Conservation (phyloP, 176 grass and related monocot species). For the Urochloa ruziziensis region DNA sequence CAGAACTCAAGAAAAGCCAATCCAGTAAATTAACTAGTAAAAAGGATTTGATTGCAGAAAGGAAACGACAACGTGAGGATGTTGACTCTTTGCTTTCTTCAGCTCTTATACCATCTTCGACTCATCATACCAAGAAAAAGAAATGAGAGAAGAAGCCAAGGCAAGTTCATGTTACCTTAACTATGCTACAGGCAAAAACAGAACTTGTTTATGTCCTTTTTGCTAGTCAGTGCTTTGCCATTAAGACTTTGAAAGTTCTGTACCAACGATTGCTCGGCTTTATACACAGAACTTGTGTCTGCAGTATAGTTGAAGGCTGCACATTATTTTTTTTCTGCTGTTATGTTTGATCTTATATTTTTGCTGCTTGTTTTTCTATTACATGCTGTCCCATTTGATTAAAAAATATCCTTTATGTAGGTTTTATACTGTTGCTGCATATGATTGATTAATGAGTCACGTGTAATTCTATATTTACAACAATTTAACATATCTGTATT, state of each 20-base stretch:
- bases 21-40: slow-evolving; percentile 20
- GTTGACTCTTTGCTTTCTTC: slow-evolving; percentile 70
- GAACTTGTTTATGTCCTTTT: background rate
- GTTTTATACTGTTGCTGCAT: background rate
- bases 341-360: background rate
- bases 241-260: slow-evolving; percentile 19
- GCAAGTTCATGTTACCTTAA: slow-evolving; percentile 37
- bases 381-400: background rate
- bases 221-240: background rate
- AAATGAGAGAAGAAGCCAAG: slow-evolving; percentile 40
- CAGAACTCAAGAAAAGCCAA: slow-evolving; percentile 38
- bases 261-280: background rate
- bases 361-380: background rate
- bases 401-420: background rate
- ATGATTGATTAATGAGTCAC: background rate
- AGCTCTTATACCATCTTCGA: slow-evolving; percentile 68
- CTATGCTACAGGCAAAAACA: background rate
- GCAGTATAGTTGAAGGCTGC: background rate
- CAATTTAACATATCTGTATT: background rate
- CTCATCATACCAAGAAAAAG: slow-evolving; percentile 38
- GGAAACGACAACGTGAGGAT: slow-evolving; percentile 77
- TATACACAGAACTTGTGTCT: background rate
- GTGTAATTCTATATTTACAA: background rate
- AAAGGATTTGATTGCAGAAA: slow-evolving; percentile 54
- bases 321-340: background rate